These are phyloP conservation scores for Rhodotorula sp. DNA, from an alignment of 1,284 basidiomycete species.

Conservation along the genomic window DNA sequence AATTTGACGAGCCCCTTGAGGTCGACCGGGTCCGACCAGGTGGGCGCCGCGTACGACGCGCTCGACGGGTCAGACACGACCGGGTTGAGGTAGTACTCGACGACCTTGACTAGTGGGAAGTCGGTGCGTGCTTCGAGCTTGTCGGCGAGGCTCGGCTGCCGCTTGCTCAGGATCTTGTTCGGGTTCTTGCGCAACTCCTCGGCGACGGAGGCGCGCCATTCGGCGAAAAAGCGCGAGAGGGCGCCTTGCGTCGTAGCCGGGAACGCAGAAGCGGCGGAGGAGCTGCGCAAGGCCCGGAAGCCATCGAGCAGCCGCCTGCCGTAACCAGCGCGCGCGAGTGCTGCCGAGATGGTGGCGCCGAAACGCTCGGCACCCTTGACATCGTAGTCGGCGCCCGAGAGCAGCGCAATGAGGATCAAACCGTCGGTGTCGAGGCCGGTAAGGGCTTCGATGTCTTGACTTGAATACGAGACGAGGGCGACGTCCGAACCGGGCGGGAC, in stretches of 20 bases:
- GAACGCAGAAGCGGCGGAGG: neutral
- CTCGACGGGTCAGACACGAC: slow-evolving; percentile 14
- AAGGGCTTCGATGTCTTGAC: slow-evolving; percentile 58
- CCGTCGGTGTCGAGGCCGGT: slow-evolving; percentile 69
- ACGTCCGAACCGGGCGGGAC: neutral
- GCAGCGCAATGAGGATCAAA: slow-evolving; percentile 78
- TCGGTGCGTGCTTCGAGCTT: slow-evolving; percentile 16
- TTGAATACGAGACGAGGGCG: slow-evolving; percentile 4
- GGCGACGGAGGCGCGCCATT: slow-evolving; percentile 66
- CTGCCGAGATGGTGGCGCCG: slow-evolving; percentile 53
- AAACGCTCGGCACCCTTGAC: slow-evolving; percentile 32
- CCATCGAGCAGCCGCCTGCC: slow-evolving; percentile 57
- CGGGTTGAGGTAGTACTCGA: slow-evolving; percentile 26
- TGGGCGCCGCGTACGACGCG: neutral
- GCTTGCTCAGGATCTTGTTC: slow-evolving; percentile 9
- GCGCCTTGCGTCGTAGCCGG: neutral
- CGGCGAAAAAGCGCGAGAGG: slow-evolving; percentile 56
- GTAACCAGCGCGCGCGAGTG: slow-evolving; percentile 55
- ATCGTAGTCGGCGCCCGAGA: slow-evolving; percentile 89
- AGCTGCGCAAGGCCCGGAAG: slow-evolving; percentile 47
- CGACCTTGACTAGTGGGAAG: slow-evolving; percentile 19
- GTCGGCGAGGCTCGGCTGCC: slow-evolving; percentile 22
- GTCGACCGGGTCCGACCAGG: slow-evolving; percentile 26
- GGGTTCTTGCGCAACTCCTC: slow-evolving; percentile 64
- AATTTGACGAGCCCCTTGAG: slow-evolving; percentile 23